phyloP scores from a whole-genome alignment of 1,139 yeast genomes.

The Sugiyamaella sp. region DNA sequence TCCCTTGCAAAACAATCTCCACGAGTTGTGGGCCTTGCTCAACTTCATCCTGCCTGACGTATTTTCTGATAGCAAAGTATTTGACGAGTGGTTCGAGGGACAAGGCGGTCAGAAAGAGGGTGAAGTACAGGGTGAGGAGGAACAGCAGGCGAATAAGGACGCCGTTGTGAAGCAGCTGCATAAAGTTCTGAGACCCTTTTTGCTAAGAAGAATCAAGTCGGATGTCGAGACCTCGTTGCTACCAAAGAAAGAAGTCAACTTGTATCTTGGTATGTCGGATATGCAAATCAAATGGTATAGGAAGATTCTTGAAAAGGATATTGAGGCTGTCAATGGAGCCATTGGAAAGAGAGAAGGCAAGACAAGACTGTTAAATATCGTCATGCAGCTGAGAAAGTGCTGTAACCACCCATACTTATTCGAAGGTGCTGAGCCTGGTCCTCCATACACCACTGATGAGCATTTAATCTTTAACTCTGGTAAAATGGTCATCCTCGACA shows the following conservation, averaged over 20 bases:
- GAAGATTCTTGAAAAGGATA: slow-evolving; percentile 84
- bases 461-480: slow-evolving; percentile 87
- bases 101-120: slow-evolving; percentile 36
- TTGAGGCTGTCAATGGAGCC: slow-evolving; percentile 94
- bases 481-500: slow-evolving; percentile 87
- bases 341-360: slow-evolving; percentile 82
- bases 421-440: slow-evolving; percentile 99
- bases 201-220: slow-evolving; percentile 83
- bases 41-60: slow-evolving; percentile 93
- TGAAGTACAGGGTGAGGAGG: slow-evolving; percentile 1
- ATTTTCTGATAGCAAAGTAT: slow-evolving; percentile 84
- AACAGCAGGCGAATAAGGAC: slow-evolving; percentile 56
- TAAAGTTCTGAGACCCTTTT: slow-evolving; percentile 81
- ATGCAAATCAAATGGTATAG: slow-evolving; percentile 95
- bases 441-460: slow-evolving; percentile 96
- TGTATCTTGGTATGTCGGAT: slow-evolving; percentile 90
- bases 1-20: slow-evolving; percentile 90
- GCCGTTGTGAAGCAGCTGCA: slow-evolving; percentile 82
- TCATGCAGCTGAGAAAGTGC: slow-evolving; percentile 95
- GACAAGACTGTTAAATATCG: slow-evolving; percentile 85
- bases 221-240: slow-evolving; percentile 90
- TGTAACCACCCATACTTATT: slow-evolving; percentile 96
- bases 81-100: slow-evolving; percentile 84
- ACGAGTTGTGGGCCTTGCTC: slow-evolving; percentile 92
- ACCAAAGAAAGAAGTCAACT: slow-evolving; percentile 87